Conservation (phyloP, 2,329 filamentous ascomycete genomes). For the Neopestalotiopsis rosae region DNA sequence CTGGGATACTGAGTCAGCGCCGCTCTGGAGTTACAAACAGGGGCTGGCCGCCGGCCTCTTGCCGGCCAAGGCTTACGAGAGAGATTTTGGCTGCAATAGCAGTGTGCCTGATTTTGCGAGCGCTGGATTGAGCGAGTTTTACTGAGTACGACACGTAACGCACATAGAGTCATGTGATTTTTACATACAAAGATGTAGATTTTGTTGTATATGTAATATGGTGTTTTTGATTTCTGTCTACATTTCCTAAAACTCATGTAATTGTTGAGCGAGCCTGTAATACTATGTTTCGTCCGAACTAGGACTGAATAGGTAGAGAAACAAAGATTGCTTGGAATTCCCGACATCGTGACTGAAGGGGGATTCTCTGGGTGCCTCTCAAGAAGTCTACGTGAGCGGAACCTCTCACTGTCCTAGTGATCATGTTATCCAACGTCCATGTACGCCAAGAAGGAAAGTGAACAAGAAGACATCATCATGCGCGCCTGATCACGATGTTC, state of each 20-base stretch:
- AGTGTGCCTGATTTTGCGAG: conserved; percentile 60
- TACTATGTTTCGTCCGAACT: no score
- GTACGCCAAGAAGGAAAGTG: background rate
- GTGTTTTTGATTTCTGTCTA: background rate
- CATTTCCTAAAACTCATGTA: background rate
- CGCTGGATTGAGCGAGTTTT: conserved; percentile 50
- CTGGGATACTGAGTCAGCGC: conserved; percentile 85
- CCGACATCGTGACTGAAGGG: no score
- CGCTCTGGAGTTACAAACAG: conserved; percentile 91
- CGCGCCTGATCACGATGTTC: background rate
- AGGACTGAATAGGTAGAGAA: no score
- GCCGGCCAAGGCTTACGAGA: conserved; percentile 74
- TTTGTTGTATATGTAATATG: background rate
- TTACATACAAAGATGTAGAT: background rate
- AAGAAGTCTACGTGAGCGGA: no score
- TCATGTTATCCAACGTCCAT: background rate
- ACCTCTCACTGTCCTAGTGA: background rate
- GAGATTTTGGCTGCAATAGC: conserved; percentile 70
- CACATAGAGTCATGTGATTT: background rate
- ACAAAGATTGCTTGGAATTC: no score
- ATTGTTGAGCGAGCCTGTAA: no score
- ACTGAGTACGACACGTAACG: conserved; percentile 7
- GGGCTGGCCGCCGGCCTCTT: conserved; percentile 80
- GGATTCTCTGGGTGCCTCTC: no score
- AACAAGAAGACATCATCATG: background rate